Evolutionary conservation across 768 basidiomycete genomes (phyloP).

Genomic region (Suillus americanus): DNA sequence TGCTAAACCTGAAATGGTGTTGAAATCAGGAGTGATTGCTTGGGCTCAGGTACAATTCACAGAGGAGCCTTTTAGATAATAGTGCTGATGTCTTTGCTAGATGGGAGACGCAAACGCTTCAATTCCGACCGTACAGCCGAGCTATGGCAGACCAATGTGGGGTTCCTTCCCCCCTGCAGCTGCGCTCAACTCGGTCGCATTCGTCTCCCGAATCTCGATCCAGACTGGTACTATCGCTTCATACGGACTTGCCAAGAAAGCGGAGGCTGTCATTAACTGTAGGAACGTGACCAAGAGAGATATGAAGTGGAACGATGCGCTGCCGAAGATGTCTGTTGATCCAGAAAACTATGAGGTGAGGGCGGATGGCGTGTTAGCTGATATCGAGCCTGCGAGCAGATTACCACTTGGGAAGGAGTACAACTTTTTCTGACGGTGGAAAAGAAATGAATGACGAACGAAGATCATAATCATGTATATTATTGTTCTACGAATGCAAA

Average conservation of each 20-base stretch:
- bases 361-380: constrained; percentile 76
- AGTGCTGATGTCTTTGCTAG: constrained; percentile 35
- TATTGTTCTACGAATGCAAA: constrained; percentile 8
- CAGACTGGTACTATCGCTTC: constrained; percentile 53
- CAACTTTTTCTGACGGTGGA: constrained; percentile 67
- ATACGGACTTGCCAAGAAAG: constrained; percentile 70
- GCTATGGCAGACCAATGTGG: constrained; percentile 91
- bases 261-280: constrained; percentile 76
- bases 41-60: constrained; percentile 71
- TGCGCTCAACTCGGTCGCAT: constrained; percentile 80
- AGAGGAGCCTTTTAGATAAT: background rate
- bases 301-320: constrained; percentile 90
- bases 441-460: constrained; percentile 3
- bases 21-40: constrained; percentile 93
- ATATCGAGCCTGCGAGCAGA: constrained; percentile 69
- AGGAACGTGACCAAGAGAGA: constrained; percentile 76
- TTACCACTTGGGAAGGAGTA: constrained; percentile 73
- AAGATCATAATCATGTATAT: constrained; percentile 3
- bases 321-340: constrained; percentile 86
- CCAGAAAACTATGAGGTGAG: constrained; percentile 87
- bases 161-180: constrained; percentile 76
- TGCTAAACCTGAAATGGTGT: constrained; percentile 86
- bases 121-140: constrained; percentile 94
- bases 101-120: constrained; percentile 98
- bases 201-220: constrained; percentile 79